Evolutionary conservation across 2,329 filamentous ascomycete species (phyloP).

Genomic region (Xylaria sp.): DNA sequence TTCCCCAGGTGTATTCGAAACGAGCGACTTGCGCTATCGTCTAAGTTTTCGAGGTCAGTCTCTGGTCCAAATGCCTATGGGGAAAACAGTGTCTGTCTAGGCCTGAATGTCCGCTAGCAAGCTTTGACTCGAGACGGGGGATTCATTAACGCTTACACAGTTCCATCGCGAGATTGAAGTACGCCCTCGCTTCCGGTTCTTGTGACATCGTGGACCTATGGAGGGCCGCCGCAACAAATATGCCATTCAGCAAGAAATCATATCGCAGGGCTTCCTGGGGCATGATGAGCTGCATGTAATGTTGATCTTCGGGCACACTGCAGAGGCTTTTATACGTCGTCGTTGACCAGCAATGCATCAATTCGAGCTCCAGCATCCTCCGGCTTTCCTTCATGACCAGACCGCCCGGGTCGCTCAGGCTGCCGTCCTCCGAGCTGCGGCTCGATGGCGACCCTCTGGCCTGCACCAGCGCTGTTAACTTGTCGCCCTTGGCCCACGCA

Average conservation of each 20-base stretch:
- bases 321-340: slow-evolving; percentile 55
- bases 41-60: slow-evolving; percentile 30
- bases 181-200: slow-evolving; percentile 40
- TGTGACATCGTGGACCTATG: slow-evolving; percentile 47
- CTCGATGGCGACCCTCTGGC: slow-evolving; percentile 26
- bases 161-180: slow-evolving; percentile 50
- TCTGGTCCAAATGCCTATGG: not conserved
- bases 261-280: slow-evolving; percentile 53
- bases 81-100: not conserved
- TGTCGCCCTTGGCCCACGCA: slow-evolving; percentile 37
- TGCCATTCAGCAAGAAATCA: slow-evolving; percentile 54
- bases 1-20: slow-evolving; percentile 48
- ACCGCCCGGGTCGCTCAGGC: slow-evolving; percentile 22
- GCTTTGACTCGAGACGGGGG: not conserved
- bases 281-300: slow-evolving; percentile 51
- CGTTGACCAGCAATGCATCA: slow-evolving; percentile 64
- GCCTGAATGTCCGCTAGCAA: not conserved
- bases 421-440: slow-evolving; percentile 13
- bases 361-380: slow-evolving; percentile 57
- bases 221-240: slow-evolving; percentile 52
- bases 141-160: slow-evolving; percentile 43
- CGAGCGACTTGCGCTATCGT: slow-evolving; percentile 48
- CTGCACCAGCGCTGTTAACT: slow-evolving; percentile 10
- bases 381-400: slow-evolving; percentile 37
- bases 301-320: slow-evolving; percentile 53